Percentiles rank a stretch among this genome's conserved stretches.
Conservation (phyloP, 1,284 basidiomycete species). For the Acaromyces ingoldii region DNA sequence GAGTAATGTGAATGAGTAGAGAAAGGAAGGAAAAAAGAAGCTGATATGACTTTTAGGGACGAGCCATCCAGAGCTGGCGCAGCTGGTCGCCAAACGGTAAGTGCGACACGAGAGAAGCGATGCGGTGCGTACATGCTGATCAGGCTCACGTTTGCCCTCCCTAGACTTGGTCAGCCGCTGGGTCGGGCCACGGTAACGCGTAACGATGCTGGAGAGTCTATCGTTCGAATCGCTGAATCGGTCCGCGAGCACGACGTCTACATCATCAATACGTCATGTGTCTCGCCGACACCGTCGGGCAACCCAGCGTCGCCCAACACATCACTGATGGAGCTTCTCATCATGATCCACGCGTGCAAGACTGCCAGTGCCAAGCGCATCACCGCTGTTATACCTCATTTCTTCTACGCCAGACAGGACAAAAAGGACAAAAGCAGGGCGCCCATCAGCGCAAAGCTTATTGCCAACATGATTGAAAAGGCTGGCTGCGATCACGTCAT, state of each 20-base stretch:
- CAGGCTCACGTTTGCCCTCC: neutral
- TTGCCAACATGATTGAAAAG: slow-evolving; percentile 97
- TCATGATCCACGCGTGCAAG: slow-evolving; percentile 99
- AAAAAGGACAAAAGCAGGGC: slow-evolving; percentile 99
- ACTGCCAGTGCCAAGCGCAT: slow-evolving; percentile 78
- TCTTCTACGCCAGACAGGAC: slow-evolving; percentile 62
- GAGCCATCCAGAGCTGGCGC: slow-evolving; percentile 83
- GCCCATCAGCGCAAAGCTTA: slow-evolving; percentile 96
- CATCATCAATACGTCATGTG: slow-evolving; percentile 92
- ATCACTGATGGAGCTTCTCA: slow-evolving; percentile 89
- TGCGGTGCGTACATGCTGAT: neutral
- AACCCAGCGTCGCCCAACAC: slow-evolving; percentile 55
- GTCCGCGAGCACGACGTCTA: slow-evolving; percentile 98
- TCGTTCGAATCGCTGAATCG: slow-evolving; percentile 85
- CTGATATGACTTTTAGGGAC: slow-evolving; percentile 36
- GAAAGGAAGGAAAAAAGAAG: neutral
- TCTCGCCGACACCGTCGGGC: slow-evolving; percentile 54
- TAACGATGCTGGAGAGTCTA: slow-evolving; percentile 87
- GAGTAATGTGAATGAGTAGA: neutral
- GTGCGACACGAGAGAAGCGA: neutral
- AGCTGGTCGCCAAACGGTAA: slow-evolving; percentile 86
- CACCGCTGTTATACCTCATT: slow-evolving; percentile 69
- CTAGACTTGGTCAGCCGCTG: slow-evolving; percentile 42
- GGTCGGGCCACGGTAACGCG: slow-evolving; percentile 66
- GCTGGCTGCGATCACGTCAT: slow-evolving; percentile 98